Evolutionary conservation across 352 stramenopile genomes (phyloP).

Genomic region (Pythium insidiosum): DNA sequence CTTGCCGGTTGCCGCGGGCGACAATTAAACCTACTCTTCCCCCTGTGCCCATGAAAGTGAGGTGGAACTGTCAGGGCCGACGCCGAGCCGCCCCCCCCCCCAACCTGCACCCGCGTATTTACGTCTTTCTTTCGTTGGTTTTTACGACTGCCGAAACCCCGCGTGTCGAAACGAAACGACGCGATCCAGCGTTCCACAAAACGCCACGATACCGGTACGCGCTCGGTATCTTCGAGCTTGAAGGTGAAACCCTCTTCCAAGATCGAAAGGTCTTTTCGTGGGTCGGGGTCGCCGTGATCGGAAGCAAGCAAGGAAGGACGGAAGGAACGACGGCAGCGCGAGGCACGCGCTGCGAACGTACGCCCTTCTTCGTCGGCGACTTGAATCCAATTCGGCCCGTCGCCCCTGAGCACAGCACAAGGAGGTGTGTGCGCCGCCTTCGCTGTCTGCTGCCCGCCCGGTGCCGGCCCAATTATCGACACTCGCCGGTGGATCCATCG

Average conservation of each 20-base stretch:
- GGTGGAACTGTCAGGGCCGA: no score
- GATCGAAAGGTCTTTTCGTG: conserved; percentile 25
- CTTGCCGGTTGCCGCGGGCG: no score
- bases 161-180: neutral
- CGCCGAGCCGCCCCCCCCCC: no score
- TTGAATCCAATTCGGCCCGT: no score
- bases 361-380: neutral
- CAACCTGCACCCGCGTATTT: no score
- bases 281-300: neutral
- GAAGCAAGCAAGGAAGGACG: no score
- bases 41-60: no score
- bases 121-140: no score
- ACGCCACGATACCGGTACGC: conserved; percentile 11
- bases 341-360: neutral
- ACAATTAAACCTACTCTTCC: no score
- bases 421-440: neutral
- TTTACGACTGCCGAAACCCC: neutral
- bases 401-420: no score
- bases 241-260: conserved; percentile 20
- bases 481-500: neutral
- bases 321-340: conserved; percentile 7
- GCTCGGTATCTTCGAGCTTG: conserved; percentile 4
- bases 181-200: conserved; percentile 17
- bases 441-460: neutral
- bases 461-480: neutral